A percentile compares a stretch with the other conserved stretches of the same genome.
Conservation (phyloP, 2,329 filamentous ascomycete species). For the Penicillium sp. region DNA sequence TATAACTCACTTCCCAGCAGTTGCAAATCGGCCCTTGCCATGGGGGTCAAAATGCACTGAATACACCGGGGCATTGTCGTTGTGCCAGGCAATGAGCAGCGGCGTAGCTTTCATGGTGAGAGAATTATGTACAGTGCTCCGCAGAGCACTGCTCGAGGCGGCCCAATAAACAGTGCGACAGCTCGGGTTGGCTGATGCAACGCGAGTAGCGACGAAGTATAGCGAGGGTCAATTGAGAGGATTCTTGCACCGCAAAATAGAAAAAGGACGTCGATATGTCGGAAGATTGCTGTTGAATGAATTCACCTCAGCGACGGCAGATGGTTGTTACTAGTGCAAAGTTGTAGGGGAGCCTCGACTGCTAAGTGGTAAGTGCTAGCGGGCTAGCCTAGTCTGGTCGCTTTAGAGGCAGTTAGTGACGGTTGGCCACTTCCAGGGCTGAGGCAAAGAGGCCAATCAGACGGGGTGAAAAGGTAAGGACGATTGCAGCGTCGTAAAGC, state of each 20-base stretch:
- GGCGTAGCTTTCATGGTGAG: constrained; percentile 86
- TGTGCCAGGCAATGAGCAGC: constrained; percentile 97
- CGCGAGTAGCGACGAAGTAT: background rate
- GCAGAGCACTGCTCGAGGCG: constrained; percentile 13
- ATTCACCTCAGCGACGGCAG: background rate
- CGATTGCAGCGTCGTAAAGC: background rate
- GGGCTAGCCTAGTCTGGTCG: background rate
- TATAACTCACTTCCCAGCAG: constrained; percentile 65
- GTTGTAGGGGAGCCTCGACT: no score
- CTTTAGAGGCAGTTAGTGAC: no score
- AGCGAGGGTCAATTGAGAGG: background rate
- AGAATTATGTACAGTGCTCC: constrained; percentile 23
- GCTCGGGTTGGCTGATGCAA: background rate
- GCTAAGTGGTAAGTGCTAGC: background rate
- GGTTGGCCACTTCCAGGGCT: background rate
- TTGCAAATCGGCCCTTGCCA: constrained; percentile 87
- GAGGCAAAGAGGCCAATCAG: background rate
- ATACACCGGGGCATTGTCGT: constrained; percentile 94
- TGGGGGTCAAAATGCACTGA: constrained; percentile 94
- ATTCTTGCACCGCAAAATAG: background rate
- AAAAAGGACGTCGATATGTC: background rate
- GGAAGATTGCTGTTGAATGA: background rate
- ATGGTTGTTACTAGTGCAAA: no score
- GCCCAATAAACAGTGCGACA: background rate
- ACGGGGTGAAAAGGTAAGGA: background rate